Base-by-base conservation (phyloP, 2,329 filamentous ascomycete species). In the Penicillium aurantiogriseum region DNA sequence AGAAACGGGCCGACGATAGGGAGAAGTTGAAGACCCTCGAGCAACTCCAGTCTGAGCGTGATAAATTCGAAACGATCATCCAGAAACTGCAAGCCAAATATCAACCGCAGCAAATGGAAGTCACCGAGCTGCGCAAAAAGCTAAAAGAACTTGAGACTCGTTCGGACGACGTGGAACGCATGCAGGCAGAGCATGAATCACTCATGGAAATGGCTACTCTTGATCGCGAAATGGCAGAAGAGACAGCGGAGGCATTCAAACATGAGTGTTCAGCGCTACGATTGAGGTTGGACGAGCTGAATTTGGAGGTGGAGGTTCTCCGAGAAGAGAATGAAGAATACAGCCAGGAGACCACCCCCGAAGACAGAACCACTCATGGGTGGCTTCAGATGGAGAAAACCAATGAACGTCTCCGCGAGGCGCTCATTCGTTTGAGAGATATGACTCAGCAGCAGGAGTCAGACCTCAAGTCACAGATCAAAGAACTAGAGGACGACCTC, bases 221-320 rank as follows among this genome's bases (percentile, higher is more conserved):
- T 27, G 94, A 99, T 71, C 86, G 91, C 44, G 93, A 99, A 74
- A 96, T 97, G 90, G 94, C 94, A 0, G 92, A 99, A 74, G 93
- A 97, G 75, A 91, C 87, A 43, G 88, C 90, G 0, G 94, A 97
- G 64, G 86, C 88, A 19, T 80, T 89, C 50, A 94, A 92, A 71
- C 83, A 85, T 1, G 92, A 99, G 69, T 79, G 95, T 25, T 90
- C 96, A 38, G 83, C 85, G 2, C 74, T 96, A 52, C 90, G 91
- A 68, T 78, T 84, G 57, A 91, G 88, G 69, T 77, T 86, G 1
- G 92, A 97, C 72, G 92, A 97, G 73, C 79, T 96, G 8, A 87
- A 94, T 66, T 80, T 97, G 10, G 93, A 99, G 71, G 83, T 93
- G 1, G 93, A 97, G 44, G 87, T 97, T 38, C 76, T 97, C 15